phyloP scores from a whole-genome alignment of 1,139 yeast species.

The Zygoascus meyerae region DNA sequence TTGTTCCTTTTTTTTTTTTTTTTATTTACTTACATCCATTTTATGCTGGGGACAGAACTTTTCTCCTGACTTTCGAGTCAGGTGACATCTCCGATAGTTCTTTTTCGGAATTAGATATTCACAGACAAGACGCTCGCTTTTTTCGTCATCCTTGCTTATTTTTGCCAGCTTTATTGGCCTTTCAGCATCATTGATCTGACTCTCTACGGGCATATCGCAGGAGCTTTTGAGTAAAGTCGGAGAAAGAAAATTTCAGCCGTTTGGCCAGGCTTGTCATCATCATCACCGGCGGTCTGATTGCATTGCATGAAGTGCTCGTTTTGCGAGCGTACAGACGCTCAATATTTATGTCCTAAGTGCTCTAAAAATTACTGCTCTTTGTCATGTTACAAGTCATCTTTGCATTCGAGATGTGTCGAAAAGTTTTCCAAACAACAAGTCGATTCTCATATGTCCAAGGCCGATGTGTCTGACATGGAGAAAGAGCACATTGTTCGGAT shows the following conservation, averaged over 20 bases:
- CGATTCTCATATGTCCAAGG: constrained; percentile 10
- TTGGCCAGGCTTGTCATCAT: not conserved
- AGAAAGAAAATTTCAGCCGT: not conserved
- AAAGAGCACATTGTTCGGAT: constrained; percentile 16
- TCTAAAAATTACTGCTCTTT: constrained; percentile 21
- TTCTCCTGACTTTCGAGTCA: constrained; percentile 50
- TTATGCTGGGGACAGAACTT: constrained; percentile 61
- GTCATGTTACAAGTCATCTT: constrained; percentile 21
- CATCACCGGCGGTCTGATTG: not conserved
- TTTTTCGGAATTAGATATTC: constrained; percentile 41
- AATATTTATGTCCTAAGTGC: constrained; percentile 26
- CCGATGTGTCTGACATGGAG: constrained; percentile 12
- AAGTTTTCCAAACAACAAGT: constrained; percentile 18
- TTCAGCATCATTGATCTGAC: not conserved
- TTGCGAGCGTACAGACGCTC: constrained; percentile 12
- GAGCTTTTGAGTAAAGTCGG: not conserved
- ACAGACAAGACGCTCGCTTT: constrained; percentile 38
- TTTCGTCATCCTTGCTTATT: not conserved
- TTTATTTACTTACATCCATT: constrained; percentile 14
- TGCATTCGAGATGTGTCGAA: constrained; percentile 21
- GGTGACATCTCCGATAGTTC: constrained; percentile 52
- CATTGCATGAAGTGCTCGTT: constrained; percentile 7
- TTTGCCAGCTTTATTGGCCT: not conserved
- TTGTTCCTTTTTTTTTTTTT: not conserved
- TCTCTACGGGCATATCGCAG: not conserved